A percentile compares a stretch with the other conserved stretches of the same genome.
phyloP scores from a whole-genome alignment of 306 rosid species.

The Prunus fruticosa region DNA sequence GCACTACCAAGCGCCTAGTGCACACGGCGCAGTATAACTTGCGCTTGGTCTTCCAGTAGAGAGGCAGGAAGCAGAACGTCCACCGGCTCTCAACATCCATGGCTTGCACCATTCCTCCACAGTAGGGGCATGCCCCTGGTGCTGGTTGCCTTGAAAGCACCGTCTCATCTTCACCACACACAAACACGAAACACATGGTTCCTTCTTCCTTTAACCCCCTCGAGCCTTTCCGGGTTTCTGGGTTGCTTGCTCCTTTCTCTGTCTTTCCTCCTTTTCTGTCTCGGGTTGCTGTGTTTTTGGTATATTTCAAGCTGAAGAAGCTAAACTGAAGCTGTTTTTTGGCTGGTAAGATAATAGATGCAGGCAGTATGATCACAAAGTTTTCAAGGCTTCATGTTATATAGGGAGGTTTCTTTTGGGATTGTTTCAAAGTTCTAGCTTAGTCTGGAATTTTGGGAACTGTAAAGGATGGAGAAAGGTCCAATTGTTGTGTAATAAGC shows the following conservation, averaged over 20 bases:
- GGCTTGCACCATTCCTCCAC: slow-evolving; percentile 81
- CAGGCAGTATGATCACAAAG: neutral
- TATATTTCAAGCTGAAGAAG: neutral
- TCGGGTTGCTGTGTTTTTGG: neutral
- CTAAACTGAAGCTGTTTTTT: neutral
- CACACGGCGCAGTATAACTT: slow-evolving; percentile 61
- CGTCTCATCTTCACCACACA: slow-evolving; percentile 68
- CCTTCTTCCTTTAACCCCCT: neutral
- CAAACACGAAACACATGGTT: slow-evolving; percentile 83
- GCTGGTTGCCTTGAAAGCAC: slow-evolving; percentile 70
- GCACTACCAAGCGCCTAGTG: slow-evolving; percentile 33
- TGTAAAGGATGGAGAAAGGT: neutral
- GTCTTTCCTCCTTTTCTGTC: neutral
- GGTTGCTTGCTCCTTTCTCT: neutral
- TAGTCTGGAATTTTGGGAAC: neutral
- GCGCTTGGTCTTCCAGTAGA: slow-evolving; percentile 60
- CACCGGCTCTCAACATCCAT: slow-evolving; percentile 56
- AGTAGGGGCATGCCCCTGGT: slow-evolving; percentile 70
- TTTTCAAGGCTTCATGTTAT: neutral
- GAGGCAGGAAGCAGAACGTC: slow-evolving; percentile 73
- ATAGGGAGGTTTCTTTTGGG: neutral
- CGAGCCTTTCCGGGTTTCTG: neutral
- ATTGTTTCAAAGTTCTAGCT: neutral
- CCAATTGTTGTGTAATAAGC: neutral
- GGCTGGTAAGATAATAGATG: neutral